Evolutionary conservation across 2,329 filamentous ascomycete genomes (phyloP).

Genomic region (Venturia asperata): DNA sequence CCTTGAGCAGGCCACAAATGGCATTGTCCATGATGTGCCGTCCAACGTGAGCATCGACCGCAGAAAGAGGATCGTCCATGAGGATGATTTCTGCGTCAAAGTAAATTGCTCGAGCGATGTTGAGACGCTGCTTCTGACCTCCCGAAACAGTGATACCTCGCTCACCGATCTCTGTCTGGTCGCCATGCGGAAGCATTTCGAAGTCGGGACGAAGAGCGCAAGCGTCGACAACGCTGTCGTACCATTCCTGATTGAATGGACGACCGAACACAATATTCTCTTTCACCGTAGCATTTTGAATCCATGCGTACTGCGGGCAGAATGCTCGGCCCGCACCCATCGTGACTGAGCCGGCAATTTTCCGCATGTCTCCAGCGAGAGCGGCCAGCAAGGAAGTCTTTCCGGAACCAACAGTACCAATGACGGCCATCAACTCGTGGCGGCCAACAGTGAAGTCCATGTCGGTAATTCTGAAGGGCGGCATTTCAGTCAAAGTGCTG

Average conservation of each 20-base stretch:
- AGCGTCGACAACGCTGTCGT: slow-evolving; percentile 72
- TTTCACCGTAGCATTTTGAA: slow-evolving; percentile 80
- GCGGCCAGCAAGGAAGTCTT: slow-evolving; percentile 87
- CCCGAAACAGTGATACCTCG: slow-evolving; percentile 92
- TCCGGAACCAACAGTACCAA: slow-evolving; percentile 80
- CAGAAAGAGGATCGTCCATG: slow-evolving; percentile 58
- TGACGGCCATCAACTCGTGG: slow-evolving; percentile 76
- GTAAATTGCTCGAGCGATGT: slow-evolving; percentile 76
- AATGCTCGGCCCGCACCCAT: slow-evolving; percentile 79
- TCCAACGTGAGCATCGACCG: slow-evolving; percentile 53
- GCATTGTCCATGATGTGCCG: slow-evolving; percentile 83
- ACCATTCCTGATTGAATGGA: slow-evolving; percentile 65
- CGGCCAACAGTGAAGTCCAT: slow-evolving; percentile 62
- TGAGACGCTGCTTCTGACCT: slow-evolving; percentile 89
- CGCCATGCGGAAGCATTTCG: slow-evolving; percentile 86
- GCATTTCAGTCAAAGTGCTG: slow-evolving; percentile 50
- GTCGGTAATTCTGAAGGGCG: slow-evolving; percentile 66
- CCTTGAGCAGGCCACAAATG: slow-evolving; percentile 77
- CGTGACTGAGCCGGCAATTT: slow-evolving; percentile 64
- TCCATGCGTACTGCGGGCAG: slow-evolving; percentile 96
- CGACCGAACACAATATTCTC: slow-evolving; percentile 92
- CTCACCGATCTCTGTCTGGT: slow-evolving; percentile 89
- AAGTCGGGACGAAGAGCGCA: slow-evolving; percentile 81
- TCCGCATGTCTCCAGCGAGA: slow-evolving; percentile 88
- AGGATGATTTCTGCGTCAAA: slow-evolving; percentile 56